These are phyloP conservation scores for Blastocystis sp. DNA, from an alignment of 352 stramenopile species.

Conservation along the genomic window DNA sequence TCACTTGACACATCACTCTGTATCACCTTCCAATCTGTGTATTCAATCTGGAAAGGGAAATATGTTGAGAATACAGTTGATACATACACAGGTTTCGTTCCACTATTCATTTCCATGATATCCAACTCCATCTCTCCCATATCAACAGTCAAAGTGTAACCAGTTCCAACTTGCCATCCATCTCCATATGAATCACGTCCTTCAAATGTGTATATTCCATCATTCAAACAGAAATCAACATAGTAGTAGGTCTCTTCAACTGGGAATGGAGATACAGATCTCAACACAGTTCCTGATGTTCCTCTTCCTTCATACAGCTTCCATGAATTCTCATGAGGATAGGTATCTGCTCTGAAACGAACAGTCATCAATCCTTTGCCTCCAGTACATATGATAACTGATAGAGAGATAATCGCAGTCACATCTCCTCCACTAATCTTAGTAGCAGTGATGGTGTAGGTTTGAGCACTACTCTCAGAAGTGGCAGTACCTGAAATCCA, in stretches of 20 bases:
- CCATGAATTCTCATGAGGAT: background rate
- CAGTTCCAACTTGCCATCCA: background rate
- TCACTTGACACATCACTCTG: background rate
- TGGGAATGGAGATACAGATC: background rate
- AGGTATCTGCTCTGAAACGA: background rate
- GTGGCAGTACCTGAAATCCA: conserved; percentile 40
- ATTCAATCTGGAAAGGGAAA: conserved; percentile 34
- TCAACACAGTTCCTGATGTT: background rate
- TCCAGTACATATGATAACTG: background rate
- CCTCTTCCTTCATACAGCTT: conserved; percentile 5
- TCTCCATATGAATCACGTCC: background rate
- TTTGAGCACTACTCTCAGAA: background rate
- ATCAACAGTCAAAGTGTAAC: conserved; percentile 31
- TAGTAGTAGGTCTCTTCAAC: background rate
- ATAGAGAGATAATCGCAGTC: background rate
- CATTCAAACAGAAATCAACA: conserved; percentile 19
- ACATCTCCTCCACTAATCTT: background rate
- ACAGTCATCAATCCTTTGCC: background rate
- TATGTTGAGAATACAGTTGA: conserved; percentile 2
- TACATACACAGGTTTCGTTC: background rate
- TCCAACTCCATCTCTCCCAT: conserved; percentile 38
- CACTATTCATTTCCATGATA: background rate
- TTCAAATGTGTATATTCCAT: conserved; percentile 5
- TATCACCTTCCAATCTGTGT: background rate
- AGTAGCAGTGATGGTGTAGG: conserved; percentile 33